Evolutionary conservation across 352 stramenopile species (phyloP).

Genomic region (Pythium brachiatum): DNA sequence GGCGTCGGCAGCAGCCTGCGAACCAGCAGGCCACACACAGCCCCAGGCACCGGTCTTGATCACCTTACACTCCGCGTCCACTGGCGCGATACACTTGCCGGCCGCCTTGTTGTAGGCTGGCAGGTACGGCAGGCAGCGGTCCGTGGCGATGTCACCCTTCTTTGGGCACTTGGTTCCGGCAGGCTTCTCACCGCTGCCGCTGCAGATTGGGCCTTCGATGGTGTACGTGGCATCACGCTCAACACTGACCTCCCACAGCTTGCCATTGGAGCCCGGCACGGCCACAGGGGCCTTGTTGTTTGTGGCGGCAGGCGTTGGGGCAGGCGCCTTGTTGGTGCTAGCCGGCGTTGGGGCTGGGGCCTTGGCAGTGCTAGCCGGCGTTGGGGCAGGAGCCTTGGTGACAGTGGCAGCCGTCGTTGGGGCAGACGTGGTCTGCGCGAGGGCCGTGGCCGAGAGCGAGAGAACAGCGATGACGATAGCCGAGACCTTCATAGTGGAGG

Average conservation of each 20-base stretch:
- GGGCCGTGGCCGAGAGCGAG: conserved; percentile 3
- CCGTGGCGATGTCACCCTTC: conserved; percentile 51
- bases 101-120: conserved; percentile 40
- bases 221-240: conserved; percentile 72
- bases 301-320: conserved; percentile 1
- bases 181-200: conserved; percentile 37
- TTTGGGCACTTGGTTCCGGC: conserved; percentile 52
- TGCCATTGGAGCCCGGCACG: background rate
- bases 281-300: conserved; percentile 2
- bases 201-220: conserved; percentile 65
- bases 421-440: background rate
- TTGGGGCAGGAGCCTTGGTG: background rate
- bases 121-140: conserved; percentile 56
- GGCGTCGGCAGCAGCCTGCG: background rate
- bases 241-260: conserved; percentile 47
- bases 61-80: conserved; percentile 47
- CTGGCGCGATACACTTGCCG: conserved; percentile 48
- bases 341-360: too few relatives aligned
- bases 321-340: background rate
- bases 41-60: conserved; percentile 71
- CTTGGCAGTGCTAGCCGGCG: background rate
- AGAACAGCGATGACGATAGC: conserved; percentile 1
- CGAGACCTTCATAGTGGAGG: conserved; percentile 12
- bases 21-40: conserved; percentile 38
- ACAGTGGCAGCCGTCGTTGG: background rate